These are phyloP conservation scores for Wickerhamiella australiensis DNA, from an alignment of 805 yeast genomes.

Conservation along the genomic window DNA sequence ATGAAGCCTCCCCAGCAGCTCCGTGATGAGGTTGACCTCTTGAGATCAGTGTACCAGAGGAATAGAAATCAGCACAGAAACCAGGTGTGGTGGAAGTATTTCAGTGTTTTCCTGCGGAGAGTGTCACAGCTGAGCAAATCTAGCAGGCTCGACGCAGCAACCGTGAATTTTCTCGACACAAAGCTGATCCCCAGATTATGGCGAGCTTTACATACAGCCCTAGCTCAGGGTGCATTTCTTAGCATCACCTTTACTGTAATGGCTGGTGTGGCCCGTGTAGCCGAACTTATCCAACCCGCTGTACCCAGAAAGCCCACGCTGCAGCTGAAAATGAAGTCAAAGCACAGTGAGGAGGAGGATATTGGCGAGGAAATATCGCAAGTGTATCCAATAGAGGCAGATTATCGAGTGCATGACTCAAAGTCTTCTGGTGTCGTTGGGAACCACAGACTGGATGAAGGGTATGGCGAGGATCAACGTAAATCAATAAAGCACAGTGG, in stretches of 20 bases:
- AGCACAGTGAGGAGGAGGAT: neutral
- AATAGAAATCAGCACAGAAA: conserved; percentile 65
- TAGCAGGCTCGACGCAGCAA: conserved; percentile 8
- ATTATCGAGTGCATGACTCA: neutral
- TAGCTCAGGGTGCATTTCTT: conserved; percentile 67
- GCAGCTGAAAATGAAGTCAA: neutral
- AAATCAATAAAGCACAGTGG: neutral
- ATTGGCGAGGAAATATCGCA: neutral
- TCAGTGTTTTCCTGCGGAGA: conserved; percentile 50
- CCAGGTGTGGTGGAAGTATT: conserved; percentile 64
- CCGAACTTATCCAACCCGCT: conserved; percentile 18
- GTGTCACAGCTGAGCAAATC: conserved; percentile 18
- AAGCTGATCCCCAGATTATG: conserved; percentile 39
- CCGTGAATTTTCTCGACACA: conserved; percentile 26
- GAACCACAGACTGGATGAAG: no score
- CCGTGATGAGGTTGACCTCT: conserved; percentile 40
- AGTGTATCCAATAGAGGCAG: neutral
- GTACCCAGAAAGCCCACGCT: neutral
- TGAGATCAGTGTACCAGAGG: conserved; percentile 57
- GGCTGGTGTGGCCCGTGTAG: conserved; percentile 42
- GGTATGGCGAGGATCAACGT: no score
- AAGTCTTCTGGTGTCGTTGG: neutral
- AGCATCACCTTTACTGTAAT: conserved; percentile 58
- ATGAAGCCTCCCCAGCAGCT: neutral
- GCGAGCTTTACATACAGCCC: conserved; percentile 50